These are phyloP conservation scores for Lojkania enalia DNA, from an alignment of 2,329 filamentous ascomycete genomes.

Conservation along the genomic window DNA sequence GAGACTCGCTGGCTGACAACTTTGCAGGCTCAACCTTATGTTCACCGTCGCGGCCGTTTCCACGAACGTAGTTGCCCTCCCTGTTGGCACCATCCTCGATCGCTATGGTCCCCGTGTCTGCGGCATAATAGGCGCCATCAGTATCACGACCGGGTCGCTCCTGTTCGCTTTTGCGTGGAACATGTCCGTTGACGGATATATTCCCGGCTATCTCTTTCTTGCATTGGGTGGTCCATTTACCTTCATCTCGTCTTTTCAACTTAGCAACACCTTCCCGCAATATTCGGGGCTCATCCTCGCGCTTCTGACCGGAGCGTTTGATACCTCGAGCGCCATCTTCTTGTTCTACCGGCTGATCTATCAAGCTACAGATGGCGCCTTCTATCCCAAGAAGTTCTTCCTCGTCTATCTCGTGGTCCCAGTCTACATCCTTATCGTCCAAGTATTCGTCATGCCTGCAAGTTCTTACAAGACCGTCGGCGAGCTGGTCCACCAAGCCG, in stretches of 20 bases:
- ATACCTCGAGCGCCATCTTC: constrained; percentile 55
- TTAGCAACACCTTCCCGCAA: constrained; percentile 56
- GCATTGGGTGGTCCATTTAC: constrained; percentile 55
- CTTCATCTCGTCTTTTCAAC: constrained; percentile 56
- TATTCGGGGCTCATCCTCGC: constrained; percentile 55
- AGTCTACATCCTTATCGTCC: constrained; percentile 48
- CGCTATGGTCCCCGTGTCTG: constrained; percentile 77
- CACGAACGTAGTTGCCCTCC: constrained; percentile 84
- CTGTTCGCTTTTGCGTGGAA: constrained; percentile 70
- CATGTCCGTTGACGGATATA: constrained; percentile 70
- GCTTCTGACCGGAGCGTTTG: constrained; percentile 56
- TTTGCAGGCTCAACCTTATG: constrained; percentile 80
- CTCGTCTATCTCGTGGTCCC: constrained; percentile 54
- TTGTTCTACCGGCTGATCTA: constrained; percentile 53
- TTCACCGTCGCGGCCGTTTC: constrained; percentile 87
- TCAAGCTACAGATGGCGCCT: constrained; percentile 46
- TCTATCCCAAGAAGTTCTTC: constrained; percentile 55
- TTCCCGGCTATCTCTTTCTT: constrained; percentile 55
- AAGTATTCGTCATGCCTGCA: constrained; percentile 52
- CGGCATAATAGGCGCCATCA: constrained; percentile 70
- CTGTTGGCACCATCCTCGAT: constrained; percentile 84
- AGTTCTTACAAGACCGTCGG: constrained; percentile 63
- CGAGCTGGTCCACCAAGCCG: constrained; percentile 75
- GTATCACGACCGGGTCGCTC: constrained; percentile 70
- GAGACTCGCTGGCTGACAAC: constrained; percentile 55